These are phyloP conservation scores for Aspergillus fijiensis DNA, from an alignment of 2,329 filamentous ascomycete species.

Conservation along the genomic window DNA sequence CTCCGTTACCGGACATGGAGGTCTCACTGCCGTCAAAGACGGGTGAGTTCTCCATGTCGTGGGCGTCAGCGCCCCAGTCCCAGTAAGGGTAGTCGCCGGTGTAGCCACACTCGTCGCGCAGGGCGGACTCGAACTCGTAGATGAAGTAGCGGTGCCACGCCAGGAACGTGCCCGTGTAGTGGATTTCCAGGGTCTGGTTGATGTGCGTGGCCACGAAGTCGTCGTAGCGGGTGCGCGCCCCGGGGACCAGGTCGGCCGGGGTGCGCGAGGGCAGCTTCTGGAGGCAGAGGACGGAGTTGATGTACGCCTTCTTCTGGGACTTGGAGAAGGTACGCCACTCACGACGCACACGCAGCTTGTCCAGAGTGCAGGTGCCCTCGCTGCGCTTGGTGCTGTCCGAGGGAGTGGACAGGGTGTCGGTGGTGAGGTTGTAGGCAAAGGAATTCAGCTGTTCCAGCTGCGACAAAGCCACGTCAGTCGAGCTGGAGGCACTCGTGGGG, in stretches of 20 bases:
- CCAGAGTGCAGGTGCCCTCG: constrained; percentile 12
- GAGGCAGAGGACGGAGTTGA: not conserved
- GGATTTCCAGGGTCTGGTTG: constrained; percentile 48
- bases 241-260: not conserved
- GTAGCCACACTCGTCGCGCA: constrained; percentile 42
- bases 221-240: constrained; percentile 43
- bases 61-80: constrained; percentile 47
- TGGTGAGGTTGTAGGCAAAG: constrained; percentile 16
- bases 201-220: constrained; percentile 54
- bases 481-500: constrained; percentile 10
- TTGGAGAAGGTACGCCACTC: constrained; percentile 35
- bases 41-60: constrained; percentile 42
- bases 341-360: constrained; percentile 25
- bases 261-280: not conserved
- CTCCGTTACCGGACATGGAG: constrained; percentile 50
- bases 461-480: constrained; percentile 10
- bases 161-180: constrained; percentile 31
- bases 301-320: constrained; percentile 29
- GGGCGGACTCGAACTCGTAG: constrained; percentile 32
- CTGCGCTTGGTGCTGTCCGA: constrained; percentile 5
- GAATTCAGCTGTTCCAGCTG: constrained; percentile 18
- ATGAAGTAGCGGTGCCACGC: constrained; percentile 40
- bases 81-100: constrained; percentile 44
- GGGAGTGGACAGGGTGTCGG: constrained; percentile 7
- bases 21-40: constrained; percentile 53